Base-by-base conservation (phyloP, 768 basidiomycete species). In the Russula virescens region DNA sequence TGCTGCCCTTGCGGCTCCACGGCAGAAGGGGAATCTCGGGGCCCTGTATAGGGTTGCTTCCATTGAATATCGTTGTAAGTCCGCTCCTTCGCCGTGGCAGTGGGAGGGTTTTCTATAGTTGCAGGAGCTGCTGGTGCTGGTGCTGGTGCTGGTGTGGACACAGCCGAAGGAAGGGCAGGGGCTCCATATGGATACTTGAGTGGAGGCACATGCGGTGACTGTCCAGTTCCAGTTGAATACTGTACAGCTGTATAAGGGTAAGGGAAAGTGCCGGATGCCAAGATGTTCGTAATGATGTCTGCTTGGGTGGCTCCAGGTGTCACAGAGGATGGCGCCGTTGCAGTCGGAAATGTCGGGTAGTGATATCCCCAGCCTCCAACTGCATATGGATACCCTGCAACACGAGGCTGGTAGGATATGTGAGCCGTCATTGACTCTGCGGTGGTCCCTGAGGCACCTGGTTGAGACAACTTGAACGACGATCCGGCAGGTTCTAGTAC, bases 171-270 rank as follows among this genome's bases (percentile, higher is more conserved):
- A 35, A 40, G 21, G 16, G 51, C 52, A 40, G 62, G 62, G 18
- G 62, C 62, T 23, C 62, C 62, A 26, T 63, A 63, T 19, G 62
- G 62, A 51, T 63, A 63, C 58, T 55, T 58, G 40, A 59, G 49
- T 10, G 58, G 58, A 35, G 62, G 38, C 8, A 54, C 59, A 63
- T 67, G 71, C 68, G 68, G 11, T 18, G 55, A 16, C 19, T 60
- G 60, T 42, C 46, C 48, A 8, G 43, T 5, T 42, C 46, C 48
- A 8, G 43, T 5, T 42, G 58, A 9, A 51, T 48, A 58, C 21
- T 51, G 53, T 21, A 50, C 58, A 53, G 62, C 51, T 2, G 55
- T 54, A 54, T 55, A 61, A 40, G 62, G 56, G 47, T 63, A 58
- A 11, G 57, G 40, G 31, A 61, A 59, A 23, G 62, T 54, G 26